Conservation (phyloP, 192 early-diverging fungal species). For the Backusella sp. region DNA sequence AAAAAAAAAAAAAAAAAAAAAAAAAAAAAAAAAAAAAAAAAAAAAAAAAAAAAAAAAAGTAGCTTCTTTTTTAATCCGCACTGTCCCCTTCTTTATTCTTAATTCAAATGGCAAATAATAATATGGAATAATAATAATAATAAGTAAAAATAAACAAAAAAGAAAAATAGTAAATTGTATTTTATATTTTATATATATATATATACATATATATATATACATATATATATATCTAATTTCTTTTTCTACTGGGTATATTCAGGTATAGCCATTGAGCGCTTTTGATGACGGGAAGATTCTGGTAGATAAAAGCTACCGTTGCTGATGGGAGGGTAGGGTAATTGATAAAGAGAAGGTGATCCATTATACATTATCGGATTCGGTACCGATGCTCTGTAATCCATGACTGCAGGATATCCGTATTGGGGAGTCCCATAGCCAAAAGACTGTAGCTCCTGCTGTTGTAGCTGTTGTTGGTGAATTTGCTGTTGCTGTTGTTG, state of each 20-base stretch:
- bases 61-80: not conserved
- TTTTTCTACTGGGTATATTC: slow-evolving; percentile 5
- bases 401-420: not conserved
- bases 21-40: not conserved
- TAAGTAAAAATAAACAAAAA: not conserved
- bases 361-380: not conserved
- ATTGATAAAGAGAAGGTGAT: not conserved
- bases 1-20: not conserved
- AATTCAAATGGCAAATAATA: not conserved
- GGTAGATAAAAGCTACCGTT: not conserved
- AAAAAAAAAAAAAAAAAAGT: not conserved
- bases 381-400: slow-evolving; percentile 1
- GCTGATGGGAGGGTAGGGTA: not conserved
- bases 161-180: not conserved
- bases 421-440: not conserved
- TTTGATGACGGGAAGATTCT: slow-evolving; percentile 4
- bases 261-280: not conserved
- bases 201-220: too few relatives aligned
- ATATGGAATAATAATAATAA: not conserved
- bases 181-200: too few relatives aligned
- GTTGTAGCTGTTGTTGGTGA: slow-evolving; percentile 6
- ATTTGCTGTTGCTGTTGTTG: not conserved
- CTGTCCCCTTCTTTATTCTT: not conserved
- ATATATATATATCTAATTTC: not conserved
- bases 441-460: not conserved